phyloP scores from a whole-genome alignment of 257 asterid species.

The Nicotiana tomentosiformis region DNA sequence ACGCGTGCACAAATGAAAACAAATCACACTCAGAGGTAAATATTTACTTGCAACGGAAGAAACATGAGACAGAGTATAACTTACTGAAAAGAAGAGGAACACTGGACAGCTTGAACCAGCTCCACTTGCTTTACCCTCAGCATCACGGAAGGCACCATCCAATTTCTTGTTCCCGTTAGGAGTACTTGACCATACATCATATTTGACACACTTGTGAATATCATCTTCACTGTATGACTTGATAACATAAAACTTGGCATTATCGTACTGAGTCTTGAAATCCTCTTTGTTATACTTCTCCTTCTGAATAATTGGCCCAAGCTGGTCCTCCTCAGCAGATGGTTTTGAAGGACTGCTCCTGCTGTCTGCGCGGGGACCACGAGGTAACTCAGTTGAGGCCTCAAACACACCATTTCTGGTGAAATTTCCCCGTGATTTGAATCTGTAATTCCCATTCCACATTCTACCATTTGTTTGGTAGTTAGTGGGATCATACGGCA shows the following conservation, averaged over 20 bases:
- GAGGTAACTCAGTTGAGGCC: slow-evolving; percentile 49
- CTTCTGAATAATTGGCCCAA: slow-evolving; percentile 27
- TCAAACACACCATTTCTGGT: slow-evolving; percentile 49
- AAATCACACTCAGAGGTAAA: background rate
- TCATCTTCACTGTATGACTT: slow-evolving; percentile 85
- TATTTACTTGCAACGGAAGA: background rate
- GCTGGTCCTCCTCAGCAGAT: slow-evolving; percentile 38
- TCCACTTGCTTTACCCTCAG: slow-evolving; percentile 43
- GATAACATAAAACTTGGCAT: slow-evolving; percentile 71
- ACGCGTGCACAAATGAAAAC: background rate
- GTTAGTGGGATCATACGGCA: slow-evolving; percentile 37
- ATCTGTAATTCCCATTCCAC: slow-evolving; percentile 46
- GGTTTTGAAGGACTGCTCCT: slow-evolving; percentile 24
- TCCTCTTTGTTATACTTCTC: slow-evolving; percentile 49
- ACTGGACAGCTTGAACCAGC: slow-evolving; percentile 48
- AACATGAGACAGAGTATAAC: background rate
- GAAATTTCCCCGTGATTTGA: slow-evolving; percentile 34
- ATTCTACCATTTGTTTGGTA: slow-evolving; percentile 35
- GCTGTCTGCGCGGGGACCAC: slow-evolving; percentile 71
- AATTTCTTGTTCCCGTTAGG: slow-evolving; percentile 71
- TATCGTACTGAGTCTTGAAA: slow-evolving; percentile 46
- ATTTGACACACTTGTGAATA: slow-evolving; percentile 72
- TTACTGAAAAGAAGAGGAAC: slow-evolving; percentile 76
- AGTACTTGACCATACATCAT: slow-evolving; percentile 91
- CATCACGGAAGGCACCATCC: slow-evolving; percentile 52